Evolutionary conservation across 1,284 basidiomycete species (phyloP), one percentile per base, ranked within the genome.

Genomic region (Ustilago shanxiensis): DNA sequence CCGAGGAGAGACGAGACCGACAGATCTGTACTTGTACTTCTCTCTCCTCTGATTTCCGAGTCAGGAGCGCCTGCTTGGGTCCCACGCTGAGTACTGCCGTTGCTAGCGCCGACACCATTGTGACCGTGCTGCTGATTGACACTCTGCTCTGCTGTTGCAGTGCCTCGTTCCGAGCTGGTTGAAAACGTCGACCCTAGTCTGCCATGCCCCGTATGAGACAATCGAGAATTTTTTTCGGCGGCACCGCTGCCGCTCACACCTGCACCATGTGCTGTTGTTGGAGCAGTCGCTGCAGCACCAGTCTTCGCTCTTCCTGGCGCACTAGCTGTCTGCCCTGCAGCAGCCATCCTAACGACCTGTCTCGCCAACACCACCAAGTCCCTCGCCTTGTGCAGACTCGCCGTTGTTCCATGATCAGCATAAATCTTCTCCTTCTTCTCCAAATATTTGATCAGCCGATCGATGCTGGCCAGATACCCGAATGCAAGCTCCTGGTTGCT

Each of bases 401-500:
- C 74, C n/a, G 55, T 65, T 9, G 74, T 77, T 24, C 75, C 75
- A 33, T 66, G 63, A 56, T 77, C 75, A 22, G 65, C 64, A 41
- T 73, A 77, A 60, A 68, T 73, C 16, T 60, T 65, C 41, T 71
- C 71, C 60, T 70, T 73, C 54, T 67, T 67, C 56, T 77, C 75
- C 20, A 77, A 49, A 33, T 73, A 73, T 39, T 77, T 77, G 57
- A 77, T 73, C 16, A 71, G 71, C 20, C 75, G 45, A 33, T 77
- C 75, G 41, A 77, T 71, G 18, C 66, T 60, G 0, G 75, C 75
- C 9, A 77, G 22, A 33, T 77, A 73, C 7, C 59, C 71, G 28
- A 77, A 77, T 2, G 75, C 75, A 22, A 59, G n/a, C 26, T 73
- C 60, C 45, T 77, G 71, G 24, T 70, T 70, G 60, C 66, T 69